A percentile compares a stretch with the other conserved stretches of the same genome.
Conservation (phyloP, 1,284 basidiomycete species). For the Microbotryum intermedium region DNA sequence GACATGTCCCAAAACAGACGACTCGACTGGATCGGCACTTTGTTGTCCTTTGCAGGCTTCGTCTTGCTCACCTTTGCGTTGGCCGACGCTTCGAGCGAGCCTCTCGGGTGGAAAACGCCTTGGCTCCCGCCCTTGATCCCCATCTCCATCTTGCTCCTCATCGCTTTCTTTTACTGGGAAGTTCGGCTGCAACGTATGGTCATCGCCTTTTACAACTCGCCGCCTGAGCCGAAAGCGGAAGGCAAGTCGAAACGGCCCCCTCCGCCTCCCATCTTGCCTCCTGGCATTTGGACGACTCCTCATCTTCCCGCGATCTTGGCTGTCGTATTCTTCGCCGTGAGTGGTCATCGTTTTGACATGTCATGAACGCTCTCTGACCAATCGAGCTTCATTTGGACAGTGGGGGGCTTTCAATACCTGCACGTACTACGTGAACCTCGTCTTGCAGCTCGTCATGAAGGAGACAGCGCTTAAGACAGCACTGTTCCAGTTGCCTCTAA, state of each 20-base stretch:
- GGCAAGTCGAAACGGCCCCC: conserved; percentile 32
- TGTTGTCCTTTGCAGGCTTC: conserved; percentile 61
- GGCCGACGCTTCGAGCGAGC: conserved; percentile 40
- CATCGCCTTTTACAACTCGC: neutral
- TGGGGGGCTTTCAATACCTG: conserved; percentile 53
- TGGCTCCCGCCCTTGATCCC: conserved; percentile 50
- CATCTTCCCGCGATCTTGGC: conserved; percentile 55
- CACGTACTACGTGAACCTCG: conserved; percentile 24
- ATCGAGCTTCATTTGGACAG: too few species aligned
- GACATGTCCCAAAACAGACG: conserved; percentile 45
- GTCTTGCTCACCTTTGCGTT: conserved; percentile 70
- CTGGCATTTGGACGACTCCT: conserved; percentile 57
- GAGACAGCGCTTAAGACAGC: conserved; percentile 58
- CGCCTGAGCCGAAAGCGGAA: neutral
- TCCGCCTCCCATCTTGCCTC: conserved; percentile 56
- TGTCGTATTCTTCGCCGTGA: conserved; percentile 54
- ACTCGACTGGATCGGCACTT: conserved; percentile 73
- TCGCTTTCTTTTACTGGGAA: conserved; percentile 60
- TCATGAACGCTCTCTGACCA: too few species aligned
- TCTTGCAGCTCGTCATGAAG: conserved; percentile 26
- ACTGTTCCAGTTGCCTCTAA: conserved; percentile 67
- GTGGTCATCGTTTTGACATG: too few species aligned
- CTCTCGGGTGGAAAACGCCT: conserved; percentile 2
- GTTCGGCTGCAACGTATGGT: conserved; percentile 44
- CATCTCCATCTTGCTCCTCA: conserved; percentile 52